Conservation (phyloP, 1,284 basidiomycete genomes). For the Cutaneotrichosporon mucoides region DNA sequence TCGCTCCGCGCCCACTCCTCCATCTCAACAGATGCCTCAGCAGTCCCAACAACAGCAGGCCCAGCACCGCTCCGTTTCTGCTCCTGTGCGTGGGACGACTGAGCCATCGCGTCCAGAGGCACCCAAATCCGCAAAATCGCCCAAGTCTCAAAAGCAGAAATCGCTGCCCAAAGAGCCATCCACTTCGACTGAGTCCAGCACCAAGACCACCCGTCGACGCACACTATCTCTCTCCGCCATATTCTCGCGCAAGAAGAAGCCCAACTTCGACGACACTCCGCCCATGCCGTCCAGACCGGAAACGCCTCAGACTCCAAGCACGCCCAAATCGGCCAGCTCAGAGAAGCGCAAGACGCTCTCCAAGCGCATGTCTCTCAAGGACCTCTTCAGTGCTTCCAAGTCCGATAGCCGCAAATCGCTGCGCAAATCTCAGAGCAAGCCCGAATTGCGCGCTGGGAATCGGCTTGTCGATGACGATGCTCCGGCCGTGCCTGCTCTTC, state of each 20-base stretch:
- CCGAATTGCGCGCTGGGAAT: slow-evolving; percentile 8
- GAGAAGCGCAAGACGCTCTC: slow-evolving; percentile 11
- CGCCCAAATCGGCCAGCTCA: neutral
- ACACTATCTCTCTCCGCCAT: slow-evolving; percentile 13
- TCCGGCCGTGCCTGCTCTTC: slow-evolving; percentile 9
- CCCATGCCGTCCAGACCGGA: slow-evolving; percentile 4
- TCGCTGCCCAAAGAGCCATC: neutral
- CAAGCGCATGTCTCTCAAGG: slow-evolving; percentile 10
- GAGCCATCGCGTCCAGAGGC: neutral
- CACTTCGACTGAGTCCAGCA: neutral
- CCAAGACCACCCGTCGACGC: slow-evolving; percentile 9
- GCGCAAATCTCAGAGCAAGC: slow-evolving; percentile 17
- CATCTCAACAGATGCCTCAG: neutral
- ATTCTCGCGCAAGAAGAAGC: slow-evolving; percentile 13
- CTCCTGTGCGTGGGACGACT: neutral
- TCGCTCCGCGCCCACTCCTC: neutral
- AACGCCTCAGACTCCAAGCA: neutral
- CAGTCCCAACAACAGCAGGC: neutral
- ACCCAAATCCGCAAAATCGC: neutral
- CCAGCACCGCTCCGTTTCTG: neutral
- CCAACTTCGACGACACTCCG: slow-evolving; percentile 5
- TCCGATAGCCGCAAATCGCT: slow-evolving; percentile 4
- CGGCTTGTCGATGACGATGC: slow-evolving; percentile 4
- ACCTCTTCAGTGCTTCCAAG: slow-evolving; percentile 11
- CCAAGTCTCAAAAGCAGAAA: slow-evolving; percentile 6